Evolutionary conservation across 805 yeast genomes (phyloP), one percentile per base, ranked within the genome.

Genomic region (Wickerhamiella australiensis): DNA sequence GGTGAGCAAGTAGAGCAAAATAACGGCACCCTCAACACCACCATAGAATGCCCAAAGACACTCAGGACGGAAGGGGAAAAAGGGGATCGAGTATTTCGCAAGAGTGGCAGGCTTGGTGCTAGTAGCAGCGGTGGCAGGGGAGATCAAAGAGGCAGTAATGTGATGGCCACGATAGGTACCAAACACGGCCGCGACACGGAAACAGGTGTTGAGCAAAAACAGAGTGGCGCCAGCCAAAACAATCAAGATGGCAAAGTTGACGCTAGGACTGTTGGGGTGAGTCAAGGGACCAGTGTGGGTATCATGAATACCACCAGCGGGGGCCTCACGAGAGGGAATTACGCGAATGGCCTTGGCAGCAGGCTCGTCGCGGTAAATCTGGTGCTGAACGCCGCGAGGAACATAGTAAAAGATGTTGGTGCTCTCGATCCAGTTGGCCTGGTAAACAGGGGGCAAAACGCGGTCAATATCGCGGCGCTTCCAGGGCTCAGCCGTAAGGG

Each of bases 401-500:
- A 79, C 80, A 64, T 71, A 82, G 63, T 82, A 83, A 46, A 68
- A 65, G 15, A 79, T 72, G 21, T 66, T 59, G 56, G 82, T 80
- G 4, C 77, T 72, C 61, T 79, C 78, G 58, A 83, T 78, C 92
- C 92, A 83, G 74, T 80, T 79, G 33, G 94, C 85, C 61, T 77
- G 82, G 44, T 75, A 59, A 11, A 64, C 65, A 18, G 56, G 55
- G 13, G 54, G 78, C 38, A 60, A 51, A 2, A 57, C 50, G 29
- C 56, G 56, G 53, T 59, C 77, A 56, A 75, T 71, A 33, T 42
- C 46, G 38, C 31, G 15, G 40, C 49, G 47, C 50, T 53, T 53
- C 49, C 56, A 42, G 21, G 56, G 55, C 48, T 54, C 50, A 7
- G 58, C 56, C 18, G 56, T 38, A 35, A 79, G 68, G 38, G 66